A percentile compares a stretch with the other conserved stretches of the same genome.
These are phyloP conservation scores for Linnemannia hyalina DNA, from an alignment of 192 early-diverging fungal genomes.

Conservation along the genomic window DNA sequence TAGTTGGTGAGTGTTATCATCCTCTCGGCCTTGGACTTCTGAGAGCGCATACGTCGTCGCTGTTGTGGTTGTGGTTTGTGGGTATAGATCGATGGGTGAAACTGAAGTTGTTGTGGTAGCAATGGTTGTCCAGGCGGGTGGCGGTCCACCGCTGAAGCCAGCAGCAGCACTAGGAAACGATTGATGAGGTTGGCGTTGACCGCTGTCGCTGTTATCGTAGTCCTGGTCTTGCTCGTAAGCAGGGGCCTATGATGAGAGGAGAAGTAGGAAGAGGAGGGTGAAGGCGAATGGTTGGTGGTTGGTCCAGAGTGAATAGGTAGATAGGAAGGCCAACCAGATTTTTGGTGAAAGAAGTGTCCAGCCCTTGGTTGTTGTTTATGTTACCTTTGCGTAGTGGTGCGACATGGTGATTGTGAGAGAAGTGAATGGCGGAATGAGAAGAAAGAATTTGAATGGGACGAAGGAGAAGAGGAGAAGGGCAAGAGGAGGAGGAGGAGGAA, in stretches of 20 bases:
- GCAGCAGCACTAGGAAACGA: neutral
- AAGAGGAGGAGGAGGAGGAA: neutral
- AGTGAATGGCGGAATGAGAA: neutral
- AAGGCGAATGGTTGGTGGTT: too few species aligned
- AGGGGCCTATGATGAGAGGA: slow-evolving; percentile 2
- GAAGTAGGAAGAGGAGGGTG: neutral
- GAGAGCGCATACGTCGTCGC: slow-evolving; percentile 3
- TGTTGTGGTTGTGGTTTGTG: neutral
- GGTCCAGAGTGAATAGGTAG: too few species aligned
- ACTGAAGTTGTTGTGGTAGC: neutral
- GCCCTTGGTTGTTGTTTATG: too few species aligned
- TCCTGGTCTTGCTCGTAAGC: slow-evolving; percentile 1
- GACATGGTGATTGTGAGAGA: slow-evolving; percentile 10
- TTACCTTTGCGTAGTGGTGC: slow-evolving; percentile 39
- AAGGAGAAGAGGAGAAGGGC: neutral
- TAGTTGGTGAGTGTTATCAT: neutral
- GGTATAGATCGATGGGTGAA: neutral
- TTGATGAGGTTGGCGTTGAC: neutral
- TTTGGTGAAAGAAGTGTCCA: too few species aligned
- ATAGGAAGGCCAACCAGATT: too few species aligned
- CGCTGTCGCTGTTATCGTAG: neutral
- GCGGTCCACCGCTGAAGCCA: neutral
- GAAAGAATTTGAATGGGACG: neutral
- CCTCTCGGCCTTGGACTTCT: neutral
- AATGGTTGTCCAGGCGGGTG: neutral